Evolutionary conservation across 2,329 filamentous ascomycete species (phyloP).

Genomic region (Clonostachys rhizophaga): DNA sequence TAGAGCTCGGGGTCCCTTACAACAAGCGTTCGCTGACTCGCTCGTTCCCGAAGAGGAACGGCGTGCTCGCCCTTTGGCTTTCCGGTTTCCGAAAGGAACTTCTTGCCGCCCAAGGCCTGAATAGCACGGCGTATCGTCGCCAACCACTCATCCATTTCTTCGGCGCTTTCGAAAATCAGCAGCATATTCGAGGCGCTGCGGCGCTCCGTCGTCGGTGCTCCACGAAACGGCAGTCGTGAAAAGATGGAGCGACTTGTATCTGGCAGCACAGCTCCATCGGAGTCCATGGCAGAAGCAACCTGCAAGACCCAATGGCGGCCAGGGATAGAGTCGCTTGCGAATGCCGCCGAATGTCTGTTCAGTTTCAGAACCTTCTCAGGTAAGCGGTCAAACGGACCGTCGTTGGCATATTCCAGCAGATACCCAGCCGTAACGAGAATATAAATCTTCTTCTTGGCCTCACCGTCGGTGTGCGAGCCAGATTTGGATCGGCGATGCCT

Average conservation of each 20-base stretch:
- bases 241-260: constrained; percentile 26
- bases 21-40: constrained; percentile 41
- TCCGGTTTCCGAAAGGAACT: constrained; percentile 55
- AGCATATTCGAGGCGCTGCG: constrained; percentile 50
- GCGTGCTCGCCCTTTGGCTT: constrained; percentile 36
- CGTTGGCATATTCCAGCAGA: constrained; percentile 68
- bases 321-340: constrained; percentile 74
- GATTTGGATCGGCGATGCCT: constrained; percentile 39
- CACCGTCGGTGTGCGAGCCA: constrained; percentile 38
- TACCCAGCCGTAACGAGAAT: constrained; percentile 68
- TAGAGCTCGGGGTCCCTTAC: constrained; percentile 41
- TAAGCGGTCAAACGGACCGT: constrained; percentile 64
- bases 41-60: constrained; percentile 25
- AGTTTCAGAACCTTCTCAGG: constrained; percentile 73
- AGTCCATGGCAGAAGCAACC: constrained; percentile 61
- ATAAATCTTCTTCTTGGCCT: constrained; percentile 70
- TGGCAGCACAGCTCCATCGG: constrained; percentile 41
- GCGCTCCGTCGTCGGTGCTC: not conserved
- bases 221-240: constrained; percentile 20
- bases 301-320: constrained; percentile 78
- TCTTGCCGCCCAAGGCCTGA: constrained; percentile 64
- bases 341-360: constrained; percentile 71
- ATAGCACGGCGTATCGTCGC: constrained; percentile 64
- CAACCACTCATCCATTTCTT: constrained; percentile 76
- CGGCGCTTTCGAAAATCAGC: constrained; percentile 66